phyloP scores from a whole-genome alignment of 441 rosid species.

The Pelargonium cotyledonis region DNA sequence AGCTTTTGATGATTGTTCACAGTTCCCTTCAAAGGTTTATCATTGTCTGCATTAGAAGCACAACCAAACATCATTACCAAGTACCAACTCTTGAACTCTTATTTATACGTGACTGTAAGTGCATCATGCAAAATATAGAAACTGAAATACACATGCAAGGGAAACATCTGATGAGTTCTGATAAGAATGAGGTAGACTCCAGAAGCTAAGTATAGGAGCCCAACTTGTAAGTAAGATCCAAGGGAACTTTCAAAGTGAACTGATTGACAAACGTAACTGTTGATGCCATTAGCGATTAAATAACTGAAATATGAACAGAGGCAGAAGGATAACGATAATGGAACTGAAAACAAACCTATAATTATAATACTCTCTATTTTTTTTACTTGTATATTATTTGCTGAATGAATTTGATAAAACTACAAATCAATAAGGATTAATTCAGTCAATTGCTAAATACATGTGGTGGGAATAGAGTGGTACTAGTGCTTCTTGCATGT shows the following conservation, averaged over 20 bases:
- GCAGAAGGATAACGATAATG: neutral
- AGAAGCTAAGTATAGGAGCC: neutral
- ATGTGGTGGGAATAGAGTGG: neutral
- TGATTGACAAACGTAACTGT: neutral
- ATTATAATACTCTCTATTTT: no score
- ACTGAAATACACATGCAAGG: neutral
- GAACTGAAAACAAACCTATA: neutral
- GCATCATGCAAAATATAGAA: neutral
- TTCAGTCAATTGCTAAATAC: neutral
- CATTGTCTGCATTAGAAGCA: conserved; percentile 43
- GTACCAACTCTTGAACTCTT: neutral
- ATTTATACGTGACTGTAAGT: neutral
- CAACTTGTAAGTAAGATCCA: neutral
- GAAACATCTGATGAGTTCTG: neutral
- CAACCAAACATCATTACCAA: conserved; percentile 8
- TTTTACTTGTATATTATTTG: neutral
- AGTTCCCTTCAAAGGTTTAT: conserved; percentile 43
- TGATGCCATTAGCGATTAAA: neutral
- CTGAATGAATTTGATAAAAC: neutral
- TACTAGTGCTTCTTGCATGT: neutral
- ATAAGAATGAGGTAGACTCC: neutral
- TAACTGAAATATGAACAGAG: neutral
- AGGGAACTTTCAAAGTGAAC: neutral
- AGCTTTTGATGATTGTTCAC: conserved; percentile 44
- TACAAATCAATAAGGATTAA: neutral